phyloP scores from a whole-genome alignment of 1,139 yeast species.

The Suhomyces taliae region DNA sequence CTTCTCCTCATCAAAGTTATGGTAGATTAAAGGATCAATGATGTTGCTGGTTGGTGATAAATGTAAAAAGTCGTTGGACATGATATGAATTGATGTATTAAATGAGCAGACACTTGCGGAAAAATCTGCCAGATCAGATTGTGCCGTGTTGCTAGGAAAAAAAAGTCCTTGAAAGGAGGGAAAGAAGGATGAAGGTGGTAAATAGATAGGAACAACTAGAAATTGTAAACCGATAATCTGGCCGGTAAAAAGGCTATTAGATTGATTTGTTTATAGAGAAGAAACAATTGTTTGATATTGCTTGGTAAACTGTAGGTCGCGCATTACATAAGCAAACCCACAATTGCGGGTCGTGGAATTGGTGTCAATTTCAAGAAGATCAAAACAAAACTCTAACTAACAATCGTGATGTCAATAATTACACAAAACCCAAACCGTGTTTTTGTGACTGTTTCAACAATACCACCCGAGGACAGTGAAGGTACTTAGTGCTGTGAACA shows the following conservation, averaged over 20 bases:
- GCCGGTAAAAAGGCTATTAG: neutral
- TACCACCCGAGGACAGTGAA: neutral
- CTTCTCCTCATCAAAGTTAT: constrained; percentile 14
- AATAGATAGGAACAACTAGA: neutral
- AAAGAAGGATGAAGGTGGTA: neutral
- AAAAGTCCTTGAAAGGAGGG: neutral
- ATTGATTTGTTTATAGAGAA: constrained; percentile 4
- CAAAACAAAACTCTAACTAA: constrained; percentile 3
- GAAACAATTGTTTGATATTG: neutral
- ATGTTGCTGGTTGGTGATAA: constrained; percentile 37
- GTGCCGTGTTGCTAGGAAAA: neutral
- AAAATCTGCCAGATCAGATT: neutral
- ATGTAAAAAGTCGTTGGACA: constrained; percentile 36
- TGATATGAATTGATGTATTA: constrained; percentile 9
- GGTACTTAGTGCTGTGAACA: neutral
- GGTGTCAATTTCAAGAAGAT: constrained; percentile 2
- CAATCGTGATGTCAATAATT: constrained; percentile 7
- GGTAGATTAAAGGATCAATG: constrained; percentile 30
- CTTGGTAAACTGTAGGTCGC: constrained; percentile 3
- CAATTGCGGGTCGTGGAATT: neutral
- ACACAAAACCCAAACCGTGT: constrained; percentile 9
- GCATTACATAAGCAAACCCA: constrained; percentile 4
- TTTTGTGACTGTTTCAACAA: constrained; percentile 4
- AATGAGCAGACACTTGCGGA: neutral
- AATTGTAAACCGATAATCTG: neutral